Base-by-base conservation (phyloP, 2,329 filamentous ascomycete genomes). In the Penicillium sp. region DNA sequence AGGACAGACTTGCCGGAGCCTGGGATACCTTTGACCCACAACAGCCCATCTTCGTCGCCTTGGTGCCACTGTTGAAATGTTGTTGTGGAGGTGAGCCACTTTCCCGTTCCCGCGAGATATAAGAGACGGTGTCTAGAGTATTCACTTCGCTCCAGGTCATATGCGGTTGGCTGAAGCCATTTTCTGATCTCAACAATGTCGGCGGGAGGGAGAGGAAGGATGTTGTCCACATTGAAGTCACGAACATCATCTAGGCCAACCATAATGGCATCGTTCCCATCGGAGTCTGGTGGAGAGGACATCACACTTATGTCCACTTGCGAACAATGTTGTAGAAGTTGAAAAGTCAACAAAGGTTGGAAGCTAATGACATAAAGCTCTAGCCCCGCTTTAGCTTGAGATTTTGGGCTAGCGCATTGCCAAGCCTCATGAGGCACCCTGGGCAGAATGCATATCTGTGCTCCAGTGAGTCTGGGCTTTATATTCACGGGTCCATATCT, bases 1-100 rank as follows among this genome's bases (percentile, higher is more conserved):
- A 70, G 44, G 27, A 70, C 66, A 15, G 61, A 64, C 51, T 70
- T 70, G 2, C 68, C 67, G 6, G 66, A 63, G 7, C 66, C 66
- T 8, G 68, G 60, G 15, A 70, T 60, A 19, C 57, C 67, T 58
- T 68, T 68, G 9, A 70, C 55, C 63, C 65, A 68, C 6, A 69
- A 39, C 12, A 59, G 31, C 23, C 63, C 66, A 47, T 62, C 33
- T 6, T 53, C 29, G 13, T 50, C 43, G 9, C 51, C 55, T 23
- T 55, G 23, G 19, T 58, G 55, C 66, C 66, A 68, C 27, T 60
- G 49, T 49, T 60, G 49, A 33, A 59, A 66, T 13, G 17, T 39
- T 9, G n/a, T 43, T 36, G 55, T 52, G 1, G 36, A 43, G 2
- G 27, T 43, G 9, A 52, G 19, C 38, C 49, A 27, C 27, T 44